Evolutionary conservation across 2,329 filamentous ascomycete genomes (phyloP).

Genomic region (Cytospora piceicola): DNA sequence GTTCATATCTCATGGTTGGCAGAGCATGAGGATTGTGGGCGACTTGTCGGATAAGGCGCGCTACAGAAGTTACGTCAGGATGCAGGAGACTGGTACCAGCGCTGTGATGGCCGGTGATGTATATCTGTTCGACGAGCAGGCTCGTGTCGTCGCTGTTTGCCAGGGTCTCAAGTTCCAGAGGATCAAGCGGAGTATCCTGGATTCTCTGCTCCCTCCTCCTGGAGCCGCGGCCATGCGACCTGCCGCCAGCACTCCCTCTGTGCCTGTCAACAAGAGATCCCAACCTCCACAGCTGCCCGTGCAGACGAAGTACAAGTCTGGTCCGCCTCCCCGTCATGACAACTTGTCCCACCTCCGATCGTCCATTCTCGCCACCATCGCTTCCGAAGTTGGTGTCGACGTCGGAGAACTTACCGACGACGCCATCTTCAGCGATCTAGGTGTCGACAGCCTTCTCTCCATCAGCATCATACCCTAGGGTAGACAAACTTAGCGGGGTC

Average conservation of each 20-base stretch:
- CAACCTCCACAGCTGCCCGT: neutral
- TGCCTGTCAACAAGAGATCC: neutral
- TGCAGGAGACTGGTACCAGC: constrained; percentile 31
- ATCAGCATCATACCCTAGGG: constrained; percentile 36
- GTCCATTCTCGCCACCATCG: constrained; percentile 18
- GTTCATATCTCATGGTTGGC: constrained; percentile 35
- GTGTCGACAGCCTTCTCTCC: constrained; percentile 39
- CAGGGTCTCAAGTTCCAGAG: constrained; percentile 35
- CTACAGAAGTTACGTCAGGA: constrained; percentile 36
- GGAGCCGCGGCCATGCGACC: neutral
- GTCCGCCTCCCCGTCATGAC: neutral
- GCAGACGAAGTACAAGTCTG: neutral
- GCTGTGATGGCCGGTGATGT: constrained; percentile 35
- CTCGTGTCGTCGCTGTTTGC: constrained; percentile 34
- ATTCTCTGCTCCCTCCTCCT: constrained; percentile 1
- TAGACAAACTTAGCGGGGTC: constrained; percentile 21
- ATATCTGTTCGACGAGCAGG: constrained; percentile 35
- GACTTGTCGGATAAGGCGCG: constrained; percentile 28
- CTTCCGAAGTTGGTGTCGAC: constrained; percentile 30
- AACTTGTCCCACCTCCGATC: neutral
- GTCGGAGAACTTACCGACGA: constrained; percentile 31
- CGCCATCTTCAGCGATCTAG: constrained; percentile 36
- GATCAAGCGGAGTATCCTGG: constrained; percentile 32
- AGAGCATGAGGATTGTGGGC: constrained; percentile 32
- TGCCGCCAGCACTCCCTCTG: constrained; percentile 24